Conservation (phyloP, 2,329 filamentous ascomycete species). For the Helminthosporium solani region DNA sequence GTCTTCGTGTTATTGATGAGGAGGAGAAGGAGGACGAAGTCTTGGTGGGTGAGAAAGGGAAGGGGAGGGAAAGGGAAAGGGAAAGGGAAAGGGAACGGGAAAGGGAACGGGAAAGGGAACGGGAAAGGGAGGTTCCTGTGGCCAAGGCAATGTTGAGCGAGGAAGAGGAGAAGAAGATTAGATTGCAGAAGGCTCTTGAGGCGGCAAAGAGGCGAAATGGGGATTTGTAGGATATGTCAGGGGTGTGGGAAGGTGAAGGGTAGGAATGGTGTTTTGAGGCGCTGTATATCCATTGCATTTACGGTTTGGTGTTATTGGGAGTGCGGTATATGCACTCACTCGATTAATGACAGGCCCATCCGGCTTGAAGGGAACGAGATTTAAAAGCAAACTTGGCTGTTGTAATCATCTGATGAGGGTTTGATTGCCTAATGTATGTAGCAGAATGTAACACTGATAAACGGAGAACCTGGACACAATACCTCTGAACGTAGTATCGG, state of each 20-base stretch:
- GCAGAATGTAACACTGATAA: too few species aligned
- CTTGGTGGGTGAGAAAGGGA: conserved; percentile 28
- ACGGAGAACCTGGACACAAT: too few species aligned
- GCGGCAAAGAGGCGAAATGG: conserved; percentile 57
- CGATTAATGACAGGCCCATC: too few species aligned
- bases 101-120: conserved; percentile 20
- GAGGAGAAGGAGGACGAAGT: conserved; percentile 33
- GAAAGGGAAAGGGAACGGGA: conserved; percentile 24
- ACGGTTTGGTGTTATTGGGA: too few species aligned
- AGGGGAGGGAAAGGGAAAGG: conserved; percentile 14
- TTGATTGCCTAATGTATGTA: too few species aligned
- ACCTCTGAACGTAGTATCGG: too few species aligned
- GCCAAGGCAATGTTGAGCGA: conserved; percentile 40
- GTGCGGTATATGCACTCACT: too few species aligned
- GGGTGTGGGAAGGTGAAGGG: not conserved
- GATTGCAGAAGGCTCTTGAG: conserved; percentile 53
- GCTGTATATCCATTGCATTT: not conserved
- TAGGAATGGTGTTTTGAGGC: not conserved
- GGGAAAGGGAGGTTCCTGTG: conserved; percentile 24
- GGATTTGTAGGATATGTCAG: conserved; percentile 11
- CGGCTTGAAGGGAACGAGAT: too few species aligned
- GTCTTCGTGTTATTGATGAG: conserved; percentile 43
- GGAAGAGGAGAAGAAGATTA: conserved; percentile 48
- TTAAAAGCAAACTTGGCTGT: too few species aligned
- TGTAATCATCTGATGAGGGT: too few species aligned